Evolutionary conservation across 2,329 filamentous ascomycete genomes (phyloP), one percentile per base, ranked within the genome.

Genomic region (Stromatinia cepivora): DNA sequence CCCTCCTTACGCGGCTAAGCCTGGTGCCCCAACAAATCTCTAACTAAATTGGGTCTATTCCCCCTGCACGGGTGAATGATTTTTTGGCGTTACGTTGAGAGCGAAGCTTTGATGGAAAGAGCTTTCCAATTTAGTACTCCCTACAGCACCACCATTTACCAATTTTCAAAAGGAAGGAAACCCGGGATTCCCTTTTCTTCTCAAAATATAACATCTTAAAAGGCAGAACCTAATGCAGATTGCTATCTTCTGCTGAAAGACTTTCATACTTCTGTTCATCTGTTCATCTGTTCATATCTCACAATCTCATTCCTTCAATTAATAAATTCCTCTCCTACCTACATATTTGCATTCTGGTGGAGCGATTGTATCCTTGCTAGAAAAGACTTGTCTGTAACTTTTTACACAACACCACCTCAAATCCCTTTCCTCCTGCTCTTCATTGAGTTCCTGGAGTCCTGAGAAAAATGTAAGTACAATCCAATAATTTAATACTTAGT

Each of bases 401-500:
- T 68, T 68, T 52, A 52, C 46, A 42, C 34, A 8, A 52, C 61
- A 36, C 31, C 45, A 54, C 66, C 61, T 61, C 58, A 66, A 63
- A 34, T 68, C 50, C 58, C 22, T 67, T 65, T 36, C 65, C 77
- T 78, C 77, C 77, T 77, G 77, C 77, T 78, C 77, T 78, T 78
- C 46, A 76, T 72, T 79, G 77, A 79, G 77, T 77, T 71, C 73
- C 72, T 75, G 77, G 77, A 77, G 77, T 71, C 52, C 65, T 46
- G 17, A 68, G 36, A 52, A 69, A 57, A 62, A 61, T 71, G 76
- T 77, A 31, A 73, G 73, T 72, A 52, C 56, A 46, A 28, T 67
- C 54, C 25, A 10, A 11, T 22, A 39, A 46, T 56, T 1, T 31
- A 11, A 20, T 5, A 5, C 22, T 22, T 46, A 5, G 39, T 61